Evolutionary conservation across 257 asterid species (phyloP).

Genomic region (Solanum raphanifolium): DNA sequence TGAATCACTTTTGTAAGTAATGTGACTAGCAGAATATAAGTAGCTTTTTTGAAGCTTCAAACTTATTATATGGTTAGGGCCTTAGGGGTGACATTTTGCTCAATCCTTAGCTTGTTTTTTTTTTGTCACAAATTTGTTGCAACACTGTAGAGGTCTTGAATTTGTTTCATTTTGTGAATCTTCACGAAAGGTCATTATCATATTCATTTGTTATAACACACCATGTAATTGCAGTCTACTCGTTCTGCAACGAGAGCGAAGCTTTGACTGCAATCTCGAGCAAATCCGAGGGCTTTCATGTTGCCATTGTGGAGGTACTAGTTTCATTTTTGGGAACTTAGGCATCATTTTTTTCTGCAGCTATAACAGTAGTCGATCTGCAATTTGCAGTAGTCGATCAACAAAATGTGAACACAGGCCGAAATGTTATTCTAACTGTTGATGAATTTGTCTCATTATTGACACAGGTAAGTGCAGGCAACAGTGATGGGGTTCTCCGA

Average conservation of each 20-base stretch:
- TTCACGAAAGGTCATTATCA: background rate
- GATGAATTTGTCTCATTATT: background rate
- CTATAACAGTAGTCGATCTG: background rate
- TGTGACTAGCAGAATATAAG: background rate
- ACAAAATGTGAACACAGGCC: background rate
- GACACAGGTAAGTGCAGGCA: constrained; percentile 20
- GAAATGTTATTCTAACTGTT: background rate
- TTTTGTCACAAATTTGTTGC: background rate
- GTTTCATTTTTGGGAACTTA: background rate
- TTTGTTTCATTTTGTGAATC: background rate
- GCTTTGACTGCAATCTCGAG: constrained; percentile 27
- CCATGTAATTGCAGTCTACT: constrained; percentile 16
- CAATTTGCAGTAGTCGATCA: background rate
- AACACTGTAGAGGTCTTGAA: background rate
- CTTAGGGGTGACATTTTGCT: background rate
- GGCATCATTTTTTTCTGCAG: background rate
- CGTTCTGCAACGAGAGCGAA: constrained; percentile 26
- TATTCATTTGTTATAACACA: background rate
- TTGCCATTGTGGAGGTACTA: constrained; percentile 44
- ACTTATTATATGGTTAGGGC: background rate
- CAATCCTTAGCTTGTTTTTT: background rate
- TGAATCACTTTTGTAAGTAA: background rate
- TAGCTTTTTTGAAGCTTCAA: background rate
- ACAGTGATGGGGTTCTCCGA: constrained; percentile 14
- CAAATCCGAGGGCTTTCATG: constrained; percentile 34